phyloP scores from a whole-genome alignment of 2,329 filamentous ascomycete genomes.

The Colletotrichum sp. region DNA sequence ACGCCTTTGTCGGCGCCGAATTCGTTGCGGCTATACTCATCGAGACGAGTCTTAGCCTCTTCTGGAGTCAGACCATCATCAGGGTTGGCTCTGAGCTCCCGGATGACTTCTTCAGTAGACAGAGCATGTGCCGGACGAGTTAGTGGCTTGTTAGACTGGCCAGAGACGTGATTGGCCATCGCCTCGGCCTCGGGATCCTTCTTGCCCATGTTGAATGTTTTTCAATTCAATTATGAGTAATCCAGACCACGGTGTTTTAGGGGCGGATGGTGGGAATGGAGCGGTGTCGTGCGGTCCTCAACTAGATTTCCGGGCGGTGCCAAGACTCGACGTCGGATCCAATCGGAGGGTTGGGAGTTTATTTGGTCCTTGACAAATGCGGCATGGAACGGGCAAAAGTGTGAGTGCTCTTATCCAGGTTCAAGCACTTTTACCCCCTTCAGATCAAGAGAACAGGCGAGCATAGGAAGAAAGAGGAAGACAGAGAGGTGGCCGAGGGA shows the following conservation, averaged over 20 bases:
- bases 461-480: constrained; percentile 7
- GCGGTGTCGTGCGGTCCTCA: background rate
- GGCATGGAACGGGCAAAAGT: constrained; percentile 18
- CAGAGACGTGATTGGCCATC: constrained; percentile 36
- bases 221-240: background rate
- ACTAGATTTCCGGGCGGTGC: background rate
- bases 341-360: background rate
- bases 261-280: background rate
- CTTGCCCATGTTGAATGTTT: constrained; percentile 26
- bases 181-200: constrained; percentile 21
- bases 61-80: constrained; percentile 60
- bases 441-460: constrained; percentile 12
- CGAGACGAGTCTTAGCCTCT: constrained; percentile 59
- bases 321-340: background rate
- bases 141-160: constrained; percentile 54
- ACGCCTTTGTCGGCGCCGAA: constrained; percentile 65
- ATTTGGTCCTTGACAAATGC: background rate
- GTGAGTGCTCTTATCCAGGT: constrained; percentile 19
- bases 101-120: constrained; percentile 51
- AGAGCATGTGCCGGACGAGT: constrained; percentile 68
- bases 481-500: background rate
- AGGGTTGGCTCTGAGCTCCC: constrained; percentile 59
- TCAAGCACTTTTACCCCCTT: constrained; percentile 21
- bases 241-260: background rate
- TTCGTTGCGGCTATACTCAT: constrained; percentile 65